Evolutionary conservation across 306 rosid species (phyloP).

Genomic region (Mimosa bimucronata): DNA sequence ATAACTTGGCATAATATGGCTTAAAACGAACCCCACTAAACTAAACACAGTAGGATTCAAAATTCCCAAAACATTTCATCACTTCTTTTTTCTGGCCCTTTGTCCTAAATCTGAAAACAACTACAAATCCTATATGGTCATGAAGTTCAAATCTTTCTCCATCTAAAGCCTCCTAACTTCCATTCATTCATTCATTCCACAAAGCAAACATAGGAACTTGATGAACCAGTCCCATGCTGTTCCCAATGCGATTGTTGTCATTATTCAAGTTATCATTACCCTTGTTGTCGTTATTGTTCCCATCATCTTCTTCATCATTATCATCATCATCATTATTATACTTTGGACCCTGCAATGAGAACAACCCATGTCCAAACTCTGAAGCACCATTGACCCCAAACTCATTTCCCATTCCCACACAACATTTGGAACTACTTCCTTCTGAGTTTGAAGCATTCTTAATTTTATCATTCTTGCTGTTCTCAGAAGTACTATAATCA

Average conservation of each 20-base stretch:
- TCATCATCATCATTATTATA: constrained; percentile 52
- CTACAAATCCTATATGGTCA: not conserved
- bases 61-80: not conserved
- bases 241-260: constrained; percentile 48
- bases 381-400: constrained; percentile 50
- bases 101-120: not conserved
- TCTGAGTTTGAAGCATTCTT: constrained; percentile 6
- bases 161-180: constrained; percentile 19
- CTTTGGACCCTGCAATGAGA: constrained; percentile 57
- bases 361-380: constrained; percentile 71
- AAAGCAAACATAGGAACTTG: constrained; percentile 83
- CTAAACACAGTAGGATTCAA: not conserved
- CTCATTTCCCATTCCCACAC: constrained; percentile 42
- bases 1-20: not conserved
- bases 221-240: constrained; percentile 63
- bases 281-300: constrained; percentile 54
- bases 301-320: constrained; percentile 51
- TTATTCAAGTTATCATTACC: constrained; percentile 50
- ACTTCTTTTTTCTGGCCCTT: not conserved
- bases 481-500: constrained; percentile 26
- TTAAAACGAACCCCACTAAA: not conserved
- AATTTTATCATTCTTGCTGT: constrained; percentile 40
- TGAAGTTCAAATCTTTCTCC: not conserved
- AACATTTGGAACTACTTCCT: constrained; percentile 55
- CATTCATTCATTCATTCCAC: constrained; percentile 63